Conservation (phyloP, 345 rosid genomes). For the Barbarea vulgaris region DNA sequence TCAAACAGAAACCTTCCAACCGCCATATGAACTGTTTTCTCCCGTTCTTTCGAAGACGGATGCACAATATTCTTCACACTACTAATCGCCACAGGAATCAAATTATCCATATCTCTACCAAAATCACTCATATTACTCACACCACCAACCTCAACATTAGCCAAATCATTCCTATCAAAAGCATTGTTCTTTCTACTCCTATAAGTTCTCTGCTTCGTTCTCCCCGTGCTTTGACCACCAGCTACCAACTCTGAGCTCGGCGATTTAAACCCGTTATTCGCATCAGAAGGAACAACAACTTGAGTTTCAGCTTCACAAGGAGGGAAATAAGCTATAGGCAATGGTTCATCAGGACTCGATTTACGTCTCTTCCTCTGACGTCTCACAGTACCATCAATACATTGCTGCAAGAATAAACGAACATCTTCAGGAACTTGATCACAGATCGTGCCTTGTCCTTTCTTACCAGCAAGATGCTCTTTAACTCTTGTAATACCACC, state of each 20-base stretch:
- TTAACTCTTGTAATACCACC: constrained; percentile 96
- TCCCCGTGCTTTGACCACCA: constrained; percentile 34
- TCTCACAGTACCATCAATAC: constrained; percentile 69
- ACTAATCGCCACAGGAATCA: constrained; percentile 45
- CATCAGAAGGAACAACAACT: constrained; percentile 45
- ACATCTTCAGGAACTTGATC: constrained; percentile 66
- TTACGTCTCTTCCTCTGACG: constrained; percentile 75
- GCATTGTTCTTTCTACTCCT: constrained; percentile 42
- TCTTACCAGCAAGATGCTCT: constrained; percentile 90
- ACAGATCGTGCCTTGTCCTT: constrained; percentile 87
- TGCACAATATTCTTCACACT: constrained; percentile 39
- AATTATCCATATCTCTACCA: constrained; percentile 42
- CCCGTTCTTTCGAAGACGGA: constrained; percentile 42
- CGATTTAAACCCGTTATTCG: constrained; percentile 32
- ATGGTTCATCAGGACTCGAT: constrained; percentile 52
- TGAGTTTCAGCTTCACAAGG: constrained; percentile 42
- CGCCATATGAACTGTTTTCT: constrained; percentile 52
- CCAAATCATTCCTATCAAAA: constrained; percentile 54
- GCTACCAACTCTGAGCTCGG: constrained; percentile 24
- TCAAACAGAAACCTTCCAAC: constrained; percentile 71
- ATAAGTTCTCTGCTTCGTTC: constrained; percentile 47
- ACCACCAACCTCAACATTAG: constrained; percentile 38
- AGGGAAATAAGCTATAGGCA: constrained; percentile 48
- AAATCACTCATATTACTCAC: constrained; percentile 27
- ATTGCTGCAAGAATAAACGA: constrained; percentile 58